Conservation (phyloP, 2,329 filamentous ascomycete species). For the Stenocarpella maydis region DNA sequence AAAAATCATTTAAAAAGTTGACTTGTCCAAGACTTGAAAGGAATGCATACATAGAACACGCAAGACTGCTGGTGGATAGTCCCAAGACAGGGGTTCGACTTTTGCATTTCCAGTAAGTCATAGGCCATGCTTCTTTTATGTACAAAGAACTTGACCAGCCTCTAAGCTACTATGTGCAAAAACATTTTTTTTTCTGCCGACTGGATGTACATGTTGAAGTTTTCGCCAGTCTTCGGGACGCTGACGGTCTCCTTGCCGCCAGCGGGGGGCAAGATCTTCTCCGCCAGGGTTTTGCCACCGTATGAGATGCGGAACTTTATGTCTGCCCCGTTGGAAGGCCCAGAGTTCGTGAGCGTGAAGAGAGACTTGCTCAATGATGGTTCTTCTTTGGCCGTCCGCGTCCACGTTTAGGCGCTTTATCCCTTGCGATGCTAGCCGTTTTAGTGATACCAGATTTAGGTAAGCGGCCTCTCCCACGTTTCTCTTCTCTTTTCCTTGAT, state of each 20-base stretch:
- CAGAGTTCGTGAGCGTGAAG: conserved; percentile 7
- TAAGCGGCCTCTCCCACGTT: too few relatives aligned
- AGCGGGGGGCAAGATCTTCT: neutral
- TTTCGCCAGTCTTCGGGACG: neutral
- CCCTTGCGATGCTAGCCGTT: too few relatives aligned
- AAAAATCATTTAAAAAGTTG: too few relatives aligned
- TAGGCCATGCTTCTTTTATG: neutral
- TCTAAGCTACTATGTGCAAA: neutral
- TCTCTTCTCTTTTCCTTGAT: too few relatives aligned
- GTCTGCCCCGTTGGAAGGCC: neutral
- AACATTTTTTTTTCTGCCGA: neutral
- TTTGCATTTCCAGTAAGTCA: neutral
- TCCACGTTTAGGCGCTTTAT: too few relatives aligned
- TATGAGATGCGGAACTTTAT: conserved; percentile 2
- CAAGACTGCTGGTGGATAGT: too few relatives aligned
- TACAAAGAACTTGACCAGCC: neutral
- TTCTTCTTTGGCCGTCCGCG: too few relatives aligned
- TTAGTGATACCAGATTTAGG: too few relatives aligned
- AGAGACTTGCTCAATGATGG: too few relatives aligned
- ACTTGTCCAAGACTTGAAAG: too few relatives aligned
- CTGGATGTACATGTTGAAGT: conserved; percentile 4
- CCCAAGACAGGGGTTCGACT: too few relatives aligned
- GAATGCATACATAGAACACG: too few relatives aligned
- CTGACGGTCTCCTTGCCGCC: neutral
- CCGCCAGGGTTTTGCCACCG: neutral